Conservation (phyloP, 1,284 basidiomycete genomes). For the Vanrija humicola region DNA sequence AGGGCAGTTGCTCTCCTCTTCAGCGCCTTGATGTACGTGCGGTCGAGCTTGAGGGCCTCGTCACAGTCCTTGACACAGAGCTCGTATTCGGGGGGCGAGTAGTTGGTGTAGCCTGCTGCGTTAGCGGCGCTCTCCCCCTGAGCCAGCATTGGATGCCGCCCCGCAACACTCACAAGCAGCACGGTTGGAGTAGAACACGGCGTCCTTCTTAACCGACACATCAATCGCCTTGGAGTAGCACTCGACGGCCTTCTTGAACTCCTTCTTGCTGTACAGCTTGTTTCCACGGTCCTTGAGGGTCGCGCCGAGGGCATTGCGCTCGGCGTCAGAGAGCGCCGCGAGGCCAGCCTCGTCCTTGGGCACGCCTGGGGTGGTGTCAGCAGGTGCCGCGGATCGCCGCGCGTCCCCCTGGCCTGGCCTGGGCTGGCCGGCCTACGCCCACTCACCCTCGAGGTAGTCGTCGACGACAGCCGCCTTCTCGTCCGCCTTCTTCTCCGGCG, state of each 20-base stretch:
- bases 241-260: slow-evolving; percentile 71
- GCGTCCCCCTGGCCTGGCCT: too few species aligned
- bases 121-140: background rate
- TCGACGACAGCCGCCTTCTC: slow-evolving; percentile 15
- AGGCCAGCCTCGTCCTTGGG: slow-evolving; percentile 32
- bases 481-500: slow-evolving; percentile 45
- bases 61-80: slow-evolving; percentile 88
- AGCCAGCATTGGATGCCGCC: too few species aligned
- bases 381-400: background rate
- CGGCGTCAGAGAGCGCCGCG: slow-evolving; percentile 43
- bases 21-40: slow-evolving; percentile 87
- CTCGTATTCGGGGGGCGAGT: slow-evolving; percentile 76
- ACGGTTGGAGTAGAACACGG: slow-evolving; percentile 95
- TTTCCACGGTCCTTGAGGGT: slow-evolving; percentile 87
- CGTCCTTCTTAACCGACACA: slow-evolving; percentile 75
- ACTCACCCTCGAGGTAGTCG: slow-evolving; percentile 45
- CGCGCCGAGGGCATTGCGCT: slow-evolving; percentile 70
- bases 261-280: slow-evolving; percentile 73
- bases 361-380: slow-evolving; percentile 18
- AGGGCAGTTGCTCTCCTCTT: slow-evolving; percentile 85
- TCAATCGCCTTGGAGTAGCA: slow-evolving; percentile 91
- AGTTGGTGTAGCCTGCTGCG: slow-evolving; percentile 77
- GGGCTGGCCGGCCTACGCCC: too few species aligned
- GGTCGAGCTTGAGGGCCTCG: slow-evolving; percentile 78
- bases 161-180: slow-evolving; percentile 71